Conservation (phyloP, 2,329 filamentous ascomycete species). For the Furcasterigmium furcatum region DNA sequence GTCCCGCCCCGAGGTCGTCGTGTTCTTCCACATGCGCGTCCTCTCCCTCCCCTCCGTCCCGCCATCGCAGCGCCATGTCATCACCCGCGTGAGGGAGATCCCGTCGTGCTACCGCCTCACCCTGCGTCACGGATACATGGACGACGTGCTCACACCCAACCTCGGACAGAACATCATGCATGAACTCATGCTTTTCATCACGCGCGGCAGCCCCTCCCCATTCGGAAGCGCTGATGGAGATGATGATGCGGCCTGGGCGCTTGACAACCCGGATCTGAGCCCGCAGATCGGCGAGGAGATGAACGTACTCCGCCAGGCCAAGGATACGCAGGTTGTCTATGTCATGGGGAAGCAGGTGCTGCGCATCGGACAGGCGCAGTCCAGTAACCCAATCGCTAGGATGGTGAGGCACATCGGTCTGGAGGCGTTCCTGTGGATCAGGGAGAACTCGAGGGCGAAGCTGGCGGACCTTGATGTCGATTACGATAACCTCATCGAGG, state of each 20-base stretch:
- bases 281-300: constrained; percentile 32
- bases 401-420: constrained; percentile 31
- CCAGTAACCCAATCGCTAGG: constrained; percentile 36
- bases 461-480: constrained; percentile 59
- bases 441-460: constrained; percentile 65
- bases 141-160: constrained; percentile 65
- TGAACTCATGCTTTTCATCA: constrained; percentile 54
- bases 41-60: constrained; percentile 56
- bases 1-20: constrained; percentile 62
- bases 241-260: constrained; percentile 2
- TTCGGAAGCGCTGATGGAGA: constrained; percentile 9
- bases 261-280: constrained; percentile 4
- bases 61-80: constrained; percentile 41
- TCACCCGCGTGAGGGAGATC: constrained; percentile 39
- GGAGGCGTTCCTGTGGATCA: constrained; percentile 57
- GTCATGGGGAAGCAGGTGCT: constrained; percentile 62
- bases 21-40: constrained; percentile 72
- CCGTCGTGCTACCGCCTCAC: constrained; percentile 67
- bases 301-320: constrained; percentile 38
- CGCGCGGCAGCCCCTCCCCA: constrained; percentile 21
- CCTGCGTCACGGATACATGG: constrained; percentile 70
- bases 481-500: constrained; percentile 61
- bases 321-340: constrained; percentile 47
- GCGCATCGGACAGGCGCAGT: constrained; percentile 34
- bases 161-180: constrained; percentile 54